Conservation (phyloP, 768 basidiomycete genomes). For the Macrolepiota dolichaula region DNA sequence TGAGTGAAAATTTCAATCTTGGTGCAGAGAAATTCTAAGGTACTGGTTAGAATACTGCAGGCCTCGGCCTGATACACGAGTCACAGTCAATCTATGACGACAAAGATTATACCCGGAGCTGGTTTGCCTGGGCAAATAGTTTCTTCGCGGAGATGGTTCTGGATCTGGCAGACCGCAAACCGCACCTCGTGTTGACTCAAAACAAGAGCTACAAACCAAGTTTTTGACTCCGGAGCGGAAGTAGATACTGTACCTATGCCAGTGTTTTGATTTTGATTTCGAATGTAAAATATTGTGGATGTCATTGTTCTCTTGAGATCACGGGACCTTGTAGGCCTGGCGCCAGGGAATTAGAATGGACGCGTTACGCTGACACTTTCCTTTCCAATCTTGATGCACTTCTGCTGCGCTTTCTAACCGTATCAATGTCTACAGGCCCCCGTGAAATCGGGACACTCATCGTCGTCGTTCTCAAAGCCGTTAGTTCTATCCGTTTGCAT, state of each 20-base stretch:
- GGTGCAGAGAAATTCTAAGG: background rate
- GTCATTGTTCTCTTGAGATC: conserved; percentile 5
- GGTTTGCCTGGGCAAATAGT: conserved; percentile 85
- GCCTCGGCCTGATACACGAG: conserved; percentile 78
- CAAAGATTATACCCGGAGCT: conserved; percentile 60
- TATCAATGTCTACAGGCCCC: conserved; percentile 54
- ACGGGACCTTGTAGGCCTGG: conserved; percentile 5
- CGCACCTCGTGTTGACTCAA: conserved; percentile 57
- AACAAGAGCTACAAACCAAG: conserved; percentile 56
- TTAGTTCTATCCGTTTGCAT: conserved; percentile 40
- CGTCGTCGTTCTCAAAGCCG: conserved; percentile 90
- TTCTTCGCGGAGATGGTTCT: conserved; percentile 83
- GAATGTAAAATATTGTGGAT: background rate
- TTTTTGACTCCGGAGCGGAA: conserved; percentile 21
- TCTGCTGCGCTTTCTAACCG: background rate
- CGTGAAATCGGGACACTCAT: conserved; percentile 91
- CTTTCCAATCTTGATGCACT: conserved; percentile 10
- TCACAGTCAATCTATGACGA: conserved; percentile 60
- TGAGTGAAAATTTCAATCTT: conserved; percentile 28
- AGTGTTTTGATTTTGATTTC: background rate
- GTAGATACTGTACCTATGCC: background rate
- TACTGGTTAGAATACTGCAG: conserved; percentile 56
- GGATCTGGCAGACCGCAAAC: conserved; percentile 73
- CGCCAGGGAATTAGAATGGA: background rate
- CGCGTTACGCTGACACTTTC: conserved; percentile 1